Percentiles rank a stretch among this genome's conserved stretches.
phyloP scores from a whole-genome alignment of 2,329 filamentous ascomycete genomes.

The Colletotrichum graminicola region DNA sequence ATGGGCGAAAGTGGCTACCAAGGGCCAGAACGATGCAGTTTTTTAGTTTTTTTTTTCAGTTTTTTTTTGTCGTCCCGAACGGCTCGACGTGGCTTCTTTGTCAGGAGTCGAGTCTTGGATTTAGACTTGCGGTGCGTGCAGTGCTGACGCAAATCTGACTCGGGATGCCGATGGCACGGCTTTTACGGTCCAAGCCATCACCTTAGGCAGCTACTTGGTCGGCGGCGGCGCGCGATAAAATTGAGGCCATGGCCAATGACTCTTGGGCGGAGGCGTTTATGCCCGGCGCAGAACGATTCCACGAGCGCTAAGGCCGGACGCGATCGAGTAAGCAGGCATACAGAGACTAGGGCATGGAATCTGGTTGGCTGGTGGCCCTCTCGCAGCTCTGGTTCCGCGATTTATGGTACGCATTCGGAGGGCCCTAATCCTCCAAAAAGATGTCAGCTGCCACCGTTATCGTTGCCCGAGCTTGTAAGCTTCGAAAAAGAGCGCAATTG shows the following conservation, averaged over 20 bases:
- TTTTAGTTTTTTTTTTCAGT: too few species aligned
- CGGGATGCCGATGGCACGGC: not conserved
- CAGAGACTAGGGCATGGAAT: not conserved
- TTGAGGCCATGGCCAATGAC: not conserved
- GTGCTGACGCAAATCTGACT: not conserved
- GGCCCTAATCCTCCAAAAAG: not conserved
- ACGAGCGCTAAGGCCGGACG: too few species aligned
- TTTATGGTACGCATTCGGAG: not conserved
- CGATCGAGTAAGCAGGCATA: not conserved
- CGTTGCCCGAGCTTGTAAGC: not conserved
- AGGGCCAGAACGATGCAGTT: not conserved
- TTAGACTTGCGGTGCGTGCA: not conserved
- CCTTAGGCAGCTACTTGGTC: not conserved
- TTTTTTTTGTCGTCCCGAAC: not conserved
- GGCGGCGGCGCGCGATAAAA: not conserved
- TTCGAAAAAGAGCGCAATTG: not conserved
- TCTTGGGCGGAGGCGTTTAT: not conserved
- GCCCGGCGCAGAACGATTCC: not conserved
- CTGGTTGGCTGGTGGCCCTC: not conserved
- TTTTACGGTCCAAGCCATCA: not conserved
- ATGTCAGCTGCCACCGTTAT: not conserved
- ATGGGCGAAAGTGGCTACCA: not conserved
- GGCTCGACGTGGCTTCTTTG: not conserved
- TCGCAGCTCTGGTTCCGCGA: not conserved
- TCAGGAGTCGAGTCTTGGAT: not conserved